phyloP scores from a whole-genome alignment of 768 basidiomycete species.

The Cubamyces sp. region DNA sequence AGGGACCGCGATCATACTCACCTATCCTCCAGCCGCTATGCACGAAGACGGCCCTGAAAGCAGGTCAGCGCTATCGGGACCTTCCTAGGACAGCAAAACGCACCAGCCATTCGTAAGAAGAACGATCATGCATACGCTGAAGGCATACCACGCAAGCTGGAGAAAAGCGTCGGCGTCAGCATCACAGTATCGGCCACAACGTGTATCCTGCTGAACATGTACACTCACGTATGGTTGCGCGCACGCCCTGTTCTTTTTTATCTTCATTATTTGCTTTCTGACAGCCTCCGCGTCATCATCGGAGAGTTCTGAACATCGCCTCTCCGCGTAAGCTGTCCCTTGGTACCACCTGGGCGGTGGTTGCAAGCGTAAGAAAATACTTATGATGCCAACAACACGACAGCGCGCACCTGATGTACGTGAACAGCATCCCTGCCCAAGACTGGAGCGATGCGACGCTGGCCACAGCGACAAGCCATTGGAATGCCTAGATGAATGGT shows the following conservation, averaged over 20 bases:
- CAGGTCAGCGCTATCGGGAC: neutral
- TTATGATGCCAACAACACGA: no score
- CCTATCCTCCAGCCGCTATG: conserved; percentile 33
- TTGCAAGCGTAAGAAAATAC: neutral
- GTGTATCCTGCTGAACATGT: no score
- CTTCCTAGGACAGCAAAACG: neutral
- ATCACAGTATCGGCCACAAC: no score
- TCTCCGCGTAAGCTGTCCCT: conserved; percentile 32
- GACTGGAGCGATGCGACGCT: conserved; percentile 33
- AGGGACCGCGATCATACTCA: neutral
- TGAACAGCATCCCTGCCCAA: conserved; percentile 33
- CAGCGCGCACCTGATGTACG: conserved; percentile 29
- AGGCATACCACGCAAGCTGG: conserved; percentile 34
- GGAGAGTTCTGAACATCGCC: conserved; percentile 9
- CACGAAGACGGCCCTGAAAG: conserved; percentile 31
- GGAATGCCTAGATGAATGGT: conserved; percentile 23
- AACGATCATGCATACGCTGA: conserved; percentile 30
- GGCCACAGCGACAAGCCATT: conserved; percentile 27
- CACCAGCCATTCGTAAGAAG: conserved; percentile 35
- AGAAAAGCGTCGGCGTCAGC: neutral
- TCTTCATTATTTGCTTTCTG: conserved; percentile 24
- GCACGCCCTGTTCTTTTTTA: conserved; percentile 29
- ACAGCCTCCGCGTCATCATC: conserved; percentile 13
- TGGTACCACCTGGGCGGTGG: conserved; percentile 27
- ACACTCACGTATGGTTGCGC: conserved; percentile 34